Percentiles rank a stretch among this genome's conserved stretches.
phyloP scores from a whole-genome alignment of 208 protist genomes.

The Sergeia podlipaevii region DNA sequence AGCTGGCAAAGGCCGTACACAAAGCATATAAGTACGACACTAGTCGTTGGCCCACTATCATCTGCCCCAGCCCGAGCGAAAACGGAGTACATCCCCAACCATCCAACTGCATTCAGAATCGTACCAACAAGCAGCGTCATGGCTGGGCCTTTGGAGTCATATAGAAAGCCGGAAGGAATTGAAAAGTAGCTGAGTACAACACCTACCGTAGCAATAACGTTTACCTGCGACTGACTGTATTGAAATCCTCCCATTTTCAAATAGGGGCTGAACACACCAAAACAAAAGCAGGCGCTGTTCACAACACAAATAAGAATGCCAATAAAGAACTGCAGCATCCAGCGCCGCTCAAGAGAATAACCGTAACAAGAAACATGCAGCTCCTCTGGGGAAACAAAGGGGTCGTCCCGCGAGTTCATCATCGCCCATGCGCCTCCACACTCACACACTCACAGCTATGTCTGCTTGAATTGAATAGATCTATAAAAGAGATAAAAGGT shows the following conservation, averaged over 20 bases:
- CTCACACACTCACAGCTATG: no score
- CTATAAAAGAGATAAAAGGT: no score
- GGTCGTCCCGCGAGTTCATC: no score
- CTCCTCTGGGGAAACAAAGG: no score
- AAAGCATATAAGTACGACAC: slow-evolving; percentile 43
- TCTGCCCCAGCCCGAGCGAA: slow-evolving; percentile 31
- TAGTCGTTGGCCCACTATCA: slow-evolving; percentile 32
- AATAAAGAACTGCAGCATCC: slow-evolving; percentile 79
- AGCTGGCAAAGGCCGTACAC: slow-evolving; percentile 76
- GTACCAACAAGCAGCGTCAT: slow-evolving; percentile 51
- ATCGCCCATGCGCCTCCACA: no score
- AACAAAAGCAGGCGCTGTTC: slow-evolving; percentile 81
- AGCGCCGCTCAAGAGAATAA: slow-evolving; percentile 53
- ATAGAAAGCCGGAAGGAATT: slow-evolving; percentile 72
- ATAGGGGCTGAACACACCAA: slow-evolving; percentile 69
- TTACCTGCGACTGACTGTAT: slow-evolving; percentile 61
- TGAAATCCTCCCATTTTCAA: slow-evolving; percentile 49
- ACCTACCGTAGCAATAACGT: slow-evolving; percentile 61
- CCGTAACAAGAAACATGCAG: no score
- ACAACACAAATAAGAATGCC: slow-evolving; percentile 73
- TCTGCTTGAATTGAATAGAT: no score
- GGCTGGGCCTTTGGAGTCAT: slow-evolving; percentile 52
- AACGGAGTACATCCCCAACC: slow-evolving; percentile 65
- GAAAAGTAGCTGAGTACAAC: slow-evolving; percentile 83
- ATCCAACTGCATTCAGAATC: slow-evolving; percentile 58